phyloP scores from a whole-genome alignment of 2,329 filamentous ascomycete species.

The Calonectria crousiana region DNA sequence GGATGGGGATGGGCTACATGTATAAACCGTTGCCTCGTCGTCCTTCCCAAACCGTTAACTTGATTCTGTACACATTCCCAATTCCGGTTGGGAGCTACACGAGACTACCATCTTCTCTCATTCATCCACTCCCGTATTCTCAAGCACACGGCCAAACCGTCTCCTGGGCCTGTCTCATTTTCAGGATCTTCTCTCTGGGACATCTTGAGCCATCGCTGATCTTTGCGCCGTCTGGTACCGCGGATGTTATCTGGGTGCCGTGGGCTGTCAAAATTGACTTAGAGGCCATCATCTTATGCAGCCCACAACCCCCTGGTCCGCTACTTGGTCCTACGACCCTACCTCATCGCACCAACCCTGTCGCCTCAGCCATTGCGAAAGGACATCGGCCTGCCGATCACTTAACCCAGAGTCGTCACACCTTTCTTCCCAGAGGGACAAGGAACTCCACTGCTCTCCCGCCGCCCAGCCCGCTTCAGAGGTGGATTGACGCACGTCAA shows the following conservation, averaged over 20 bases:
- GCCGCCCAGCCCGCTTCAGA: conserved; percentile 53
- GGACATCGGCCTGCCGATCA: conserved; percentile 68
- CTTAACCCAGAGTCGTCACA: conserved; percentile 66
- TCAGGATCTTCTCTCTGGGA: conserved; percentile 35
- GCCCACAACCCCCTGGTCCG: conserved; percentile 48
- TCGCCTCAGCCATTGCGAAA: conserved; percentile 60
- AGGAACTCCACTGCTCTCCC: conserved; percentile 54
- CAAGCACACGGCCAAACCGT: conserved; percentile 20
- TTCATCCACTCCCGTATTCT: conserved; percentile 11
- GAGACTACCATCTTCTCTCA: not conserved
- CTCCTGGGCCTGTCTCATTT: conserved; percentile 12
- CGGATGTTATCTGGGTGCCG: conserved; percentile 45
- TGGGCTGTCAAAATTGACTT: conserved; percentile 46
- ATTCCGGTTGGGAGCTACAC: conserved; percentile 17
- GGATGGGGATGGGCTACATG: conserved; percentile 30
- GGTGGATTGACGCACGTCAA: conserved; percentile 56
- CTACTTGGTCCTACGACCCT: conserved; percentile 53
- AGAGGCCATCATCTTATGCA: conserved; percentile 49
- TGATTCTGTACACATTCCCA: conserved; percentile 16
- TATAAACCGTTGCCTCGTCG: conserved; percentile 39
- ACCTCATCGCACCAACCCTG: conserved; percentile 59
- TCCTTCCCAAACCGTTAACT: conserved; percentile 16
- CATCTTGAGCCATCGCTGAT: conserved; percentile 40
- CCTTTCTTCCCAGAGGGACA: conserved; percentile 48
- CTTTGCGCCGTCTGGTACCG: conserved; percentile 40